Percentiles rank a stretch among this genome's conserved stretches.
These are phyloP conservation scores for Tubosaeta sp. DNA, from an alignment of 768 basidiomycete species.

Conservation along the genomic window DNA sequence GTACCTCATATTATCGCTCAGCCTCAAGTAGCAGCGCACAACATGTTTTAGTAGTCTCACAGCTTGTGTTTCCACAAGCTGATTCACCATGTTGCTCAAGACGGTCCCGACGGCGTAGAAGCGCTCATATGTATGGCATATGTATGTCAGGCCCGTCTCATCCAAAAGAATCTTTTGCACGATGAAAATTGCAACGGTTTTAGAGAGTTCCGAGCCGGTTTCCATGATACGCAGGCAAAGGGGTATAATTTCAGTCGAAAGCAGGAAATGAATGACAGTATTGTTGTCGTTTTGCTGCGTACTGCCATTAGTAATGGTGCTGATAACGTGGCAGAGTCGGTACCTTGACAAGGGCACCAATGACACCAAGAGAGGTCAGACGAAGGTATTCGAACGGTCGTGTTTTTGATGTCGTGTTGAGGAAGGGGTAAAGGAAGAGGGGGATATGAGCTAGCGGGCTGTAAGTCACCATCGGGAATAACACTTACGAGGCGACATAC, in stretches of 20 bases:
- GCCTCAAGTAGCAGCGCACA: conserved; percentile 91
- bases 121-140: conserved; percentile 99
- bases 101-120: conserved; percentile 99
- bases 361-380: conserved; percentile 98
- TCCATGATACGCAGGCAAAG: conserved; percentile 99
- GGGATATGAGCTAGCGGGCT: conserved; percentile 86
- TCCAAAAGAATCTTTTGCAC: conserved; percentile 98
- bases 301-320: conserved; percentile 9
- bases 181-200: conserved; percentile 99
- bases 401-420: conserved; percentile 98
- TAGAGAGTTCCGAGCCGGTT: conserved; percentile 95
- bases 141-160: conserved; percentile 96
- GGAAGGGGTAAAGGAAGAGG: conserved; percentile 91
- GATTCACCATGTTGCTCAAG: conserved; percentile 97
- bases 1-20: conserved; percentile 93
- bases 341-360: conserved; percentile 97
- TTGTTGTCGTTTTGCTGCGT: conserved; percentile 97
- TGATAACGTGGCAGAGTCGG: conserved; percentile 13
- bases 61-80: conserved; percentile 96
- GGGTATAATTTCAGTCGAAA: conserved; percentile 99
- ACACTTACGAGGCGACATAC: conserved; percentile 36
- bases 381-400: conserved; percentile 99
- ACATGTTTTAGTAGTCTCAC: conserved; percentile 96
- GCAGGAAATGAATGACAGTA: conserved; percentile 97
- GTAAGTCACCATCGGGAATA: not conserved